Percentiles rank a stretch among this genome's conserved stretches.
Evolutionary conservation across 805 yeast genomes (phyloP).

Genomic region (Myxozyma vanderwaltii): DNA sequence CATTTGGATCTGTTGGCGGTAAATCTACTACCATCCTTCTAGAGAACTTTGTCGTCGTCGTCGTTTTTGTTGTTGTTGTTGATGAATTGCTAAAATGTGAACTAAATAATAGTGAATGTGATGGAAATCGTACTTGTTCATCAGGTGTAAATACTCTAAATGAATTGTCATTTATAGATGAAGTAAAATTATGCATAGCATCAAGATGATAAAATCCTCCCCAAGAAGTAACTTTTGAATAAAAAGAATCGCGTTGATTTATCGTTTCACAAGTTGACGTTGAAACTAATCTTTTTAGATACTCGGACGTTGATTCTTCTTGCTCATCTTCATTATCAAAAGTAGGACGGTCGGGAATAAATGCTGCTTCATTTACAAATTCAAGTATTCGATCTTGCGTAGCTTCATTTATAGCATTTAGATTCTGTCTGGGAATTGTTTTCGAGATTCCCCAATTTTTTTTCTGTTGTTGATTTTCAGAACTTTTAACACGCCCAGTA

Average conservation of each 20-base stretch:
- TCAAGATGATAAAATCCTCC: conserved; percentile 39
- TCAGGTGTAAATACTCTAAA: conserved; percentile 2
- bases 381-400: conserved; percentile 4
- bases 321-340: not conserved
- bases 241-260: conserved; percentile 36
- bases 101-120: conserved; percentile 16
- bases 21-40: conserved; percentile 24
- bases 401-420: not conserved
- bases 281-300: not conserved
- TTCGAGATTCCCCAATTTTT: not conserved
- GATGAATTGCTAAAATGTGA: conserved; percentile 6
- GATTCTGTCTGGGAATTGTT: conserved; percentile 6
- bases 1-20: conserved; percentile 30
- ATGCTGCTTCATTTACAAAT: conserved; percentile 3
- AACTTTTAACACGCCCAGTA: not conserved
- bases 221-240: conserved; percentile 43
- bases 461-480: not conserved
- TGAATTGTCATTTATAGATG: conserved; percentile 17
- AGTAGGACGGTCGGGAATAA: not conserved
- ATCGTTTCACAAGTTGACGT: conserved; percentile 15
- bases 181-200: conserved; percentile 28
- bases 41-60: not conserved
- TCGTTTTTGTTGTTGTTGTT: not conserved
- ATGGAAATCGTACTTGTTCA: conserved; percentile 5
- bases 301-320: not conserved